Evolutionary conservation across 441 rosid species (phyloP).

Genomic region (Mallotus repandus): DNA sequence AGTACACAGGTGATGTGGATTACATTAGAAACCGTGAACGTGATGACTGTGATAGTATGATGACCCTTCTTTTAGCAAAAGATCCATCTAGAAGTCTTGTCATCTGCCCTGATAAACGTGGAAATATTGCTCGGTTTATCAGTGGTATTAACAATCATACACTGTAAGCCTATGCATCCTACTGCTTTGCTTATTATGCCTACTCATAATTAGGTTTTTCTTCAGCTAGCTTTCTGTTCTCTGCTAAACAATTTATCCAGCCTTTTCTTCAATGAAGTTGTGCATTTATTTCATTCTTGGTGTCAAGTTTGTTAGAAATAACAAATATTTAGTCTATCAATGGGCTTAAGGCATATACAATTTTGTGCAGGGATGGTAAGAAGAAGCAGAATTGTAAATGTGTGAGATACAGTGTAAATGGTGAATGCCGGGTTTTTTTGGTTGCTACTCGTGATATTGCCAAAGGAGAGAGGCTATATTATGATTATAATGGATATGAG

Average conservation of each 20-base stretch:
- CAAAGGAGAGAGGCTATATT: slow-evolving; percentile 61
- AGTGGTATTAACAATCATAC: slow-evolving; percentile 87
- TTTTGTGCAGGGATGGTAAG: slow-evolving; percentile 76
- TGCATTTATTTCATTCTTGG: not conserved
- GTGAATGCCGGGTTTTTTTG: slow-evolving; percentile 83
- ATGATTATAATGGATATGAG: slow-evolving; percentile 92
- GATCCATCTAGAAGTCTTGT: slow-evolving; percentile 68
- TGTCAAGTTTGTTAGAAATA: not conserved
- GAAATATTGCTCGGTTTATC: slow-evolving; percentile 84
- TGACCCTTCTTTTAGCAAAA: slow-evolving; percentile 79
- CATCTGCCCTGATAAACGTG: slow-evolving; percentile 84
- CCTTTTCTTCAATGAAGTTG: not conserved
- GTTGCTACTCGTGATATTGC: slow-evolving; percentile 86
- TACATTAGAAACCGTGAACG: slow-evolving; percentile 66
- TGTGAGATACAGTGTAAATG: slow-evolving; percentile 79
- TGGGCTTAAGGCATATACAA: slow-evolving; percentile 19
- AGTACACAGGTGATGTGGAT: slow-evolving; percentile 88
- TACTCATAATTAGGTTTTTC: not conserved
- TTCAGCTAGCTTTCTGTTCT: slow-evolving; percentile 5
- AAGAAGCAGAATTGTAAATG: slow-evolving; percentile 95
- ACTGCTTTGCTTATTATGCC: slow-evolving; percentile 3
- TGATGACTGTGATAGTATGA: slow-evolving; percentile 87
- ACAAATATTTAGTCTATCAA: not conserved
- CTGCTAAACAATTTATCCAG: not conserved
- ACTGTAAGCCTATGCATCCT: slow-evolving; percentile 44